Percentiles rank a stretch among this genome's conserved stretches.
Evolutionary conservation across 108 stramenopile genomes (phyloP).

Genomic region (Stephanodiscus minutulus): DNA sequence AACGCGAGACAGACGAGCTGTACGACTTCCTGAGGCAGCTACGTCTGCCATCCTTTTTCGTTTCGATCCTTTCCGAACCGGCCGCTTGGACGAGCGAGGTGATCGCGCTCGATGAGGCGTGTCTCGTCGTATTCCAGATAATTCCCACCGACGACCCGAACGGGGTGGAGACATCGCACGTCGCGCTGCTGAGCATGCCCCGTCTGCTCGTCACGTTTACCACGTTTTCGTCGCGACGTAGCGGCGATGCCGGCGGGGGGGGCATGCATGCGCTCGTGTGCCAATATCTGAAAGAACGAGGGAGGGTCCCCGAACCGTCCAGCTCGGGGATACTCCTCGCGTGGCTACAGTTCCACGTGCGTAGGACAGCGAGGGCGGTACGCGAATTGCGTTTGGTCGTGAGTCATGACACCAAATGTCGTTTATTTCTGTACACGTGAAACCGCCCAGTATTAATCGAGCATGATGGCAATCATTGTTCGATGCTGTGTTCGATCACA

Average conservation of each 20-base stretch:
- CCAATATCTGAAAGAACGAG: too few relatives aligned
- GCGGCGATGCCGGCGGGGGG: too few relatives aligned
- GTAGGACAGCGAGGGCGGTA: slow-evolving; percentile 44
- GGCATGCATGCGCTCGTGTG: too few relatives aligned
- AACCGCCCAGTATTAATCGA: too few relatives aligned
- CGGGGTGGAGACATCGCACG: slow-evolving; percentile 31
- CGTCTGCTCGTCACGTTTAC: slow-evolving; percentile 55
- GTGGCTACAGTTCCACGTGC: slow-evolving; percentile 57
- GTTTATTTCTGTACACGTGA: too few relatives aligned
- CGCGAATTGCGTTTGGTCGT: slow-evolving; percentile 37
- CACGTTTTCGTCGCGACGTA: slow-evolving; percentile 14
- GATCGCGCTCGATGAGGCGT: slow-evolving; percentile 29
- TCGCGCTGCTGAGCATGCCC: slow-evolving; percentile 46
- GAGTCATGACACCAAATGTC: background rate
- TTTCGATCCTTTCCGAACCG: slow-evolving; percentile 45
- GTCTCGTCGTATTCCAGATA: slow-evolving; percentile 52
- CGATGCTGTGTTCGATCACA: too few relatives aligned
- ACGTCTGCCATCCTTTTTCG: slow-evolving; percentile 48
- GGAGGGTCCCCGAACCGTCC: background rate
- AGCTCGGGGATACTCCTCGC: slow-evolving; percentile 43
- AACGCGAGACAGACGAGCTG: slow-evolving; percentile 38
- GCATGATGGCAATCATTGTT: too few relatives aligned
- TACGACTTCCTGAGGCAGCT: slow-evolving; percentile 49
- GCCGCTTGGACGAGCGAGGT: slow-evolving; percentile 51
- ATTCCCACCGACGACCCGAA: slow-evolving; percentile 39